Base-by-base conservation (phyloP, 116 monocot species). In the Thalassia testudinum region DNA sequence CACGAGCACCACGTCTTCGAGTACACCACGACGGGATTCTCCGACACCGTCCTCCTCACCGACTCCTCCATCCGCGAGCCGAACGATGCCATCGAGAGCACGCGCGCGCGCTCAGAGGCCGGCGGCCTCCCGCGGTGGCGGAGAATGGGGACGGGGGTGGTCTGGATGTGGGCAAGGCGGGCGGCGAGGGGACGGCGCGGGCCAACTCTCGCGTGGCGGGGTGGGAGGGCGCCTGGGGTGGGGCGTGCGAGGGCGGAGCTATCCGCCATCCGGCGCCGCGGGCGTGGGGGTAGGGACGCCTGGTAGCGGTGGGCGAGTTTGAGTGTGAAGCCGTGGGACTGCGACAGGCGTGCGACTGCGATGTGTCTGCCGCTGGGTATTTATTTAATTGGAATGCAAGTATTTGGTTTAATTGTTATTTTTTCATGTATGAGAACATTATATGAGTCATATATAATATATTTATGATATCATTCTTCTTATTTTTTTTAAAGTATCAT, bases 1-100 rank as follows among this genome's bases (percentile, higher is more conserved):
- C 27, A 71, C 71, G 71, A 71, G 60, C 71, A 71, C 71, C 71
- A 59, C 20, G 71, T 65, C 65, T 71, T 71, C 25, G 71, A 71
- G 54, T 71, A 71, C 13, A 71, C 57, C 23, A 71, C 71, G 12
- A 65, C 65, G 26, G 71, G 49, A 40, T 71, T 71, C 16, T 64
- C 71, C 0, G 26, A 22, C 16, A 71, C 59, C 21, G 65, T 65
- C 54, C 59, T 64, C 54, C 59, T 64, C 21, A 71, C 53, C 21
- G 63, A 53, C 45, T 59, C 71, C 42, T 71, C 65, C 71, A 71
- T 59, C 26, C 71, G 43, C 26, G 71, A 52, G 7, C 71, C 71
- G 52, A 71, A 72, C 20, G 65, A 54, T 25, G 64, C 14, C 27
- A 56, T 52, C 14, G 45, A 3, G 7, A 13, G 3, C 2, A 20